These are phyloP conservation scores for Aleurites moluccanus DNA, from an alignment of 441 rosid species.

Conservation along the genomic window DNA sequence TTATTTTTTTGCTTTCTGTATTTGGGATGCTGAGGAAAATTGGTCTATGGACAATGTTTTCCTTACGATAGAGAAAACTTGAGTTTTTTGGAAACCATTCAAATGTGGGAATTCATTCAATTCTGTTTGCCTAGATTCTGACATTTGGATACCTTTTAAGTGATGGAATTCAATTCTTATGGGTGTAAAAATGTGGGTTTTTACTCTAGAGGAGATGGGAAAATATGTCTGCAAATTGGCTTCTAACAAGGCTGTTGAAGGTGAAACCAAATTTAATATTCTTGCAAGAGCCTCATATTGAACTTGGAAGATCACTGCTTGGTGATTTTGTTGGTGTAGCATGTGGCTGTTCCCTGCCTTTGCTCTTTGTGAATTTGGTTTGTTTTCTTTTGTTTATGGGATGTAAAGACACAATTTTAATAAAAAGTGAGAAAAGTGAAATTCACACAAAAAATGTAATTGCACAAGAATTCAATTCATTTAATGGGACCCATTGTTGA, in stretches of 20 bases:
- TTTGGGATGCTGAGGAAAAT: neutral
- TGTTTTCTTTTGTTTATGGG: neutral
- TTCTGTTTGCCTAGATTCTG: neutral
- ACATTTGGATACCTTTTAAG: neutral
- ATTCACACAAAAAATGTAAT: no score
- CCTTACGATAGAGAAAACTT: neutral
- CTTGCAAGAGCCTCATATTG: neutral
- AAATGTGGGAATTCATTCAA: neutral
- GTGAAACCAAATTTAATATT: no score
- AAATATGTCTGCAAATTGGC: no score
- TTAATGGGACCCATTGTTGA: no score
- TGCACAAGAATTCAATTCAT: no score
- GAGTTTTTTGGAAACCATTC: neutral
- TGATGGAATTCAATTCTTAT: no score
- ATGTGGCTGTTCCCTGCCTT: neutral
- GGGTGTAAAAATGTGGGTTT: no score
- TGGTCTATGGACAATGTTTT: neutral
- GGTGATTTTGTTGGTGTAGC: neutral
- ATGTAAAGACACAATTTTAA: neutral
- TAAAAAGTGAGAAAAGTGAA: no score
- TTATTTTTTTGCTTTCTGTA: no score
- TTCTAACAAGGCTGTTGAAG: no score
- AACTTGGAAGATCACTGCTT: neutral
- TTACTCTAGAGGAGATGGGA: no score
- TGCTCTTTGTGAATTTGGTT: neutral